Conservation (phyloP, 2,329 filamentous ascomycete genomes). For the Ascochyta koolunga region DNA sequence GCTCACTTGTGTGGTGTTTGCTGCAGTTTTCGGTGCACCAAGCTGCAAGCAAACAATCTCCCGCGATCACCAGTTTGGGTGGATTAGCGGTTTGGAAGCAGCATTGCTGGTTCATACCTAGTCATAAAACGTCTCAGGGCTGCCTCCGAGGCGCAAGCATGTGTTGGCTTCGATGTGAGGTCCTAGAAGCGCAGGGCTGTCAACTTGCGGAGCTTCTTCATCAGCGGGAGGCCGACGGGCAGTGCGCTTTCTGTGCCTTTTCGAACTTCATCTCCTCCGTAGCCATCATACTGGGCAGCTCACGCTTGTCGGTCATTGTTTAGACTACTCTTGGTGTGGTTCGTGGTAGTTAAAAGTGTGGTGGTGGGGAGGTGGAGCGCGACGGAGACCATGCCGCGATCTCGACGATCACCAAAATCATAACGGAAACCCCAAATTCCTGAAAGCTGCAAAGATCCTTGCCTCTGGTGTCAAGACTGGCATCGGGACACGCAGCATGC, state of each 20-base stretch:
- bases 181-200: background rate
- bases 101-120: background rate
- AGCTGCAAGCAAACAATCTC: slow-evolving; percentile 1
- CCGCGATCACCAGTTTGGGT: background rate
- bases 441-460: background rate
- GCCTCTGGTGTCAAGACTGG: background rate
- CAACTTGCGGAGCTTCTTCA: background rate
- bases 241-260: background rate
- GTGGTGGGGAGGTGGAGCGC: slow-evolving; percentile 1
- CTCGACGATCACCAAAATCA: background rate
- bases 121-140: background rate
- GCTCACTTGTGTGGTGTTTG: background rate
- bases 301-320: background rate
- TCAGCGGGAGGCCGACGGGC: background rate
- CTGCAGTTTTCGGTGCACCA: background rate
- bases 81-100: background rate
- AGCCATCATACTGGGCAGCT: background rate
- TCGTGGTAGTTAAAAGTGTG: background rate
- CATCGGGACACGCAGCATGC: background rate
- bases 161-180: slow-evolving; percentile 3
- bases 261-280: background rate
- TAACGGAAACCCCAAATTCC: background rate
- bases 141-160: background rate
- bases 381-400: background rate
- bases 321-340: background rate